Conservation (phyloP, 2,329 filamentous ascomycete genomes). For the Fusarium oxysporum region DNA sequence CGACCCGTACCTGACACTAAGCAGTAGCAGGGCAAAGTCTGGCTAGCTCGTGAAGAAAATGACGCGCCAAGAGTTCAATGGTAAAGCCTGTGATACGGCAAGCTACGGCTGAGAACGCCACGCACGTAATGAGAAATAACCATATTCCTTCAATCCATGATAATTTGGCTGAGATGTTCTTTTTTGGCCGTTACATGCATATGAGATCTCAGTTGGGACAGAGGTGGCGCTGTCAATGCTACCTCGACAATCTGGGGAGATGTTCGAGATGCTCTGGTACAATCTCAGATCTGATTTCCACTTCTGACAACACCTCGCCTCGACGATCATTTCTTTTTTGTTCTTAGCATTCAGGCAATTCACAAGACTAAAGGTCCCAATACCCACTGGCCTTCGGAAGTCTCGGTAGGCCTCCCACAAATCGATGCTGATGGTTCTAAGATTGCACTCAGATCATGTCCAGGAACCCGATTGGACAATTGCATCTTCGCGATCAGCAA, state of each 20-base stretch:
- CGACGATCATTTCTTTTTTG: neutral
- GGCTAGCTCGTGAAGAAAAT: neutral
- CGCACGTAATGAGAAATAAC: neutral
- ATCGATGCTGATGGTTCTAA: slow-evolving; percentile 4
- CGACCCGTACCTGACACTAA: slow-evolving; percentile 7
- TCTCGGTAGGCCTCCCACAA: neutral
- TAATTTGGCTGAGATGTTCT: neutral
- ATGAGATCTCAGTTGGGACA: neutral
- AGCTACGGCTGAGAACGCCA: neutral
- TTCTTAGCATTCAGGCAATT: neutral
- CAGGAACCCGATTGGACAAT: neutral
- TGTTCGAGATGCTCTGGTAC: neutral
- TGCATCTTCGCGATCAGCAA: neutral
- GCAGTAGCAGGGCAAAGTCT: neutral
- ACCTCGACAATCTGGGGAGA: neutral
- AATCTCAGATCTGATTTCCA: neutral
- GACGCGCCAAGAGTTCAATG: slow-evolving; percentile 2
- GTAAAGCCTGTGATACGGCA: neutral
- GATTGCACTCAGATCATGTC: neutral
- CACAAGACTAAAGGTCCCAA: neutral
- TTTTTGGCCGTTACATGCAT: neutral
- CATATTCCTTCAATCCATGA: fast-evolving
- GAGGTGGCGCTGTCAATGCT: neutral
- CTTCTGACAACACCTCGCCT: neutral
- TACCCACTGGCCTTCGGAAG: neutral